Evolutionary conservation across 208 protist genomes (phyloP), one percentile per base, ranked within the genome.

Genomic region (Crithidia expoeki): DNA sequence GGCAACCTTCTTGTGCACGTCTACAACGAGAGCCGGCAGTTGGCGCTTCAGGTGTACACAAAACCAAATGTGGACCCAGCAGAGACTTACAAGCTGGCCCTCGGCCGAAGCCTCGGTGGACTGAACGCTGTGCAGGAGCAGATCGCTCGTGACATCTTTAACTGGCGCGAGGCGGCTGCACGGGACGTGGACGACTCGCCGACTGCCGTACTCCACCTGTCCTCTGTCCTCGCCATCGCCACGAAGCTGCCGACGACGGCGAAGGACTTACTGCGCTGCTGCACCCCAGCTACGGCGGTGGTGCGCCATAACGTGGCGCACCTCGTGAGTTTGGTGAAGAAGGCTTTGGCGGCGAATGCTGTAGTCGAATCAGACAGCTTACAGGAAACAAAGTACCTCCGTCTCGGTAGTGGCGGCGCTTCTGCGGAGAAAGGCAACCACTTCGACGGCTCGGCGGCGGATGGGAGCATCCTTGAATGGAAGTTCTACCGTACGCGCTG

Each of bases 41-140:
- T 99, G 1, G 97, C 93, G 50, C 63, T 98, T 28, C 72, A 89
- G 34, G 42, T 79, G 42, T 99, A 99, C 79, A 92, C 98, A 73
- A 98, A 98, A 74, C 87, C 89, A n/a, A 56, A 83, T 4, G 75
- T 96, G 2, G 93, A 92, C 36, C 81, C 90, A 4, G 81, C 83
- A 47, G 68, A 79, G 56, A 85, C 84, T 21, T 96, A 94, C 74
- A 87, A 86, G 60, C 49, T 80, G 27, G 86, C 88, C 0, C 71
- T 96, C 1, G 88, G 85, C 42, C 75, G 88, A 27, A 93, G 87
- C 71, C 80, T 94, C 5, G 83, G 83, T 67, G 91, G 91, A 2
- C 75, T 96, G 17, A 83, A 46, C 23, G 12, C 72, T 10, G 65
- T 80, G 30, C 91, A 96, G 76, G 61, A 89, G 59, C 52, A 62